Base-by-base conservation (phyloP, 768 basidiomycete species). In the Podaxis rugospora region DNA sequence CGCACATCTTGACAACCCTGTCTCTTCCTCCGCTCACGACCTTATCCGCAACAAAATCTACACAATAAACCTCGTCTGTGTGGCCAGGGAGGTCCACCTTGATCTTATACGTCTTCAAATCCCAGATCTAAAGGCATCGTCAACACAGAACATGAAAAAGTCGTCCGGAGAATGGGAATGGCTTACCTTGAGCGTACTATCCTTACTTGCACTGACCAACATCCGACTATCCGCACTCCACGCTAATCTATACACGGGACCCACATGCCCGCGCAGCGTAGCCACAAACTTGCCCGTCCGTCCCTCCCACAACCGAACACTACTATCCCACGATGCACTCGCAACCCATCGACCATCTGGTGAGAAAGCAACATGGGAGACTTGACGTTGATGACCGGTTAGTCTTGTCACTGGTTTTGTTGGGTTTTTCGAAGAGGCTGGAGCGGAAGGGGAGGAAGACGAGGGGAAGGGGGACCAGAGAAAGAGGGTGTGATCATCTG, bases 31-130 rank as follows among this genome's bases (percentile, higher is more conserved):
- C 96, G 69, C 93, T 96, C 65, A 97, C 94, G n/a, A 98, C 84
- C 72, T 99, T 99, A 76, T 99, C 96, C 0, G 95, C 95, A 1
- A 99, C 95, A 70, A 97, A 99, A 74, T 98, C 96, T 14, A 99
- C 96, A 68, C 96, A 98, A 75, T 98, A 98, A 37, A 99, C 95
- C 72, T 99, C 96, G 66, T 99, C 96, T 1, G 90, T 92, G 71
- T 99, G 96, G 18, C 96, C 96, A 0, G 95, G 93, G 16, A 99
- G 84, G 72, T 99, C 96, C 5, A 83, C 86, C 69, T 93, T 91
- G 63, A 99, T 86, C 75, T 99, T 98, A 74, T 92, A 93, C 5
- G 94, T 98, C 72, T 93, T 95, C 58, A 98, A 79, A 72, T 97
- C 93, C 96, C 96, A 98, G 23, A 98, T 87, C 94, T 94, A 71